Evolutionary conservation across 2,329 filamentous ascomycete species (phyloP).

Genomic region (Talaromyces sp.): DNA sequence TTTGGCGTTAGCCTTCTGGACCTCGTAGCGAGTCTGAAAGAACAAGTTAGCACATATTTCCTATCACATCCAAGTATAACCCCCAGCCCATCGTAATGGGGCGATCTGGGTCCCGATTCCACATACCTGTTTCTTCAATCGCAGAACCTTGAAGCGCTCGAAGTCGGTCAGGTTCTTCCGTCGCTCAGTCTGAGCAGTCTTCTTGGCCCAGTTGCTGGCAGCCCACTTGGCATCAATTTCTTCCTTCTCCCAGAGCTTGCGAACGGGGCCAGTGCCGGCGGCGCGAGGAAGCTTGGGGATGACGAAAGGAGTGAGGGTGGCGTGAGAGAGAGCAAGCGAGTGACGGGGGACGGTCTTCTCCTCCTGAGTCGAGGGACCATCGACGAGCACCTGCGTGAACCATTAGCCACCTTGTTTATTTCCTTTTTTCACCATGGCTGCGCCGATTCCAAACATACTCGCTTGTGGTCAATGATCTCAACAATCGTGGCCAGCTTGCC

Average conservation of each 20-base stretch:
- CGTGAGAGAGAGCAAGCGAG: constrained; percentile 71
- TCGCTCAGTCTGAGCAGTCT: constrained; percentile 76
- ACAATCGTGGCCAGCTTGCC: constrained; percentile 91
- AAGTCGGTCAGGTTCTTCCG: constrained; percentile 94
- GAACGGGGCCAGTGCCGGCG: constrained; percentile 74
- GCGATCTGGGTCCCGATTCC: background rate
- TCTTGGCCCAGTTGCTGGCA: constrained; percentile 90
- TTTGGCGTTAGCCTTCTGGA: constrained; percentile 94
- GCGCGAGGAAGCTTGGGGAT: constrained; percentile 81
- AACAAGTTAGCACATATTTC: constrained; percentile 14
- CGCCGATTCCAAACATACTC: constrained; percentile 63
- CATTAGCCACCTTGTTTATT: constrained; percentile 16
- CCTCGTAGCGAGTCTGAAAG: constrained; percentile 78
- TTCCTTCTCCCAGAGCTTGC: constrained; percentile 84
- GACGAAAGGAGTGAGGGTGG: constrained; percentile 84
- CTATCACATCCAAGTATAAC: background rate
- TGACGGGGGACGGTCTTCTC: constrained; percentile 81
- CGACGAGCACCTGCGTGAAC: constrained; percentile 73
- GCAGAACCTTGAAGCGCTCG: constrained; percentile 99
- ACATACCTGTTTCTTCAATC: constrained; percentile 95
- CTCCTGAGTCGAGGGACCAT: constrained; percentile 81
- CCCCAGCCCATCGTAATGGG: background rate
- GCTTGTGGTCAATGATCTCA: constrained; percentile 99
- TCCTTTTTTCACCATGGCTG: constrained; percentile 11
- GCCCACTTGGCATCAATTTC: constrained; percentile 93